phyloP scores from a whole-genome alignment of 1,139 yeast genomes.

The Sugiyamaella xylanicola region DNA sequence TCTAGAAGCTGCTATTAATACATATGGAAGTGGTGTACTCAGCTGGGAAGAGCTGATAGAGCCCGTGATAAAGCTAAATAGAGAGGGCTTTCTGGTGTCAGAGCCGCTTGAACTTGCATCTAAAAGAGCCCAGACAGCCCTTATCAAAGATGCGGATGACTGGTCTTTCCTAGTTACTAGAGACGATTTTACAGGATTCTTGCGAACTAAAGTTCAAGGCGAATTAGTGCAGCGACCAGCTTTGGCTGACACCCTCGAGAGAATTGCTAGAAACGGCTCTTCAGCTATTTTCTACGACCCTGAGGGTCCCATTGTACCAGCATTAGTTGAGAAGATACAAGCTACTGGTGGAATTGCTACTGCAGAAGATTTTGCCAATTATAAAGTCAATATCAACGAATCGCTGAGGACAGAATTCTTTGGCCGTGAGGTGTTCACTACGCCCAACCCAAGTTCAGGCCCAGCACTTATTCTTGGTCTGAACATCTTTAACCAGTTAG shows the following conservation, averaged over 20 bases:
- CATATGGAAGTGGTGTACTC: conserved; percentile 70
- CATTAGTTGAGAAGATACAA: conserved; percentile 52
- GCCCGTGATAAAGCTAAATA: conserved; percentile 73
- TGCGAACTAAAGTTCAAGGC: conserved; percentile 46
- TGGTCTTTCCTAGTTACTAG: conserved; percentile 43
- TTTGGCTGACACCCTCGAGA: conserved; percentile 65
- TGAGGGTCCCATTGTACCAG: conserved; percentile 65
- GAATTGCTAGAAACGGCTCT: conserved; percentile 74
- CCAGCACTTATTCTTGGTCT: conserved; percentile 78
- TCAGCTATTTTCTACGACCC: conserved; percentile 82
- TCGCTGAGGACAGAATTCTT: conserved; percentile 56
- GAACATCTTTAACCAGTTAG: conserved; percentile 48
- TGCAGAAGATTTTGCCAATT: conserved; percentile 62
- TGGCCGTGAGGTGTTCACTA: conserved; percentile 60
- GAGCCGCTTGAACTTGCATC: conserved; percentile 51
- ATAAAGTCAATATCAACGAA: conserved; percentile 55
- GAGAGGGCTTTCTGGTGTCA: conserved; percentile 65
- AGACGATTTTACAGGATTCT: conserved; percentile 38
- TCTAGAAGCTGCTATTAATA: conserved; percentile 57
- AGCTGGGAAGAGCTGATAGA: conserved; percentile 71
- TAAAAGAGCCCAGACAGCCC: conserved; percentile 21
- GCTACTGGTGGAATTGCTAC: conserved; percentile 64
- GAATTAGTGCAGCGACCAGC: conserved; percentile 61
- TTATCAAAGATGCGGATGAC: conserved; percentile 26
- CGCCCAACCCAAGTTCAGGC: conserved; percentile 84